A percentile compares a stretch with the other conserved stretches of the same genome.
phyloP scores from a whole-genome alignment of 2,329 filamentous ascomycete genomes.

The Paraphoma sp. region DNA sequence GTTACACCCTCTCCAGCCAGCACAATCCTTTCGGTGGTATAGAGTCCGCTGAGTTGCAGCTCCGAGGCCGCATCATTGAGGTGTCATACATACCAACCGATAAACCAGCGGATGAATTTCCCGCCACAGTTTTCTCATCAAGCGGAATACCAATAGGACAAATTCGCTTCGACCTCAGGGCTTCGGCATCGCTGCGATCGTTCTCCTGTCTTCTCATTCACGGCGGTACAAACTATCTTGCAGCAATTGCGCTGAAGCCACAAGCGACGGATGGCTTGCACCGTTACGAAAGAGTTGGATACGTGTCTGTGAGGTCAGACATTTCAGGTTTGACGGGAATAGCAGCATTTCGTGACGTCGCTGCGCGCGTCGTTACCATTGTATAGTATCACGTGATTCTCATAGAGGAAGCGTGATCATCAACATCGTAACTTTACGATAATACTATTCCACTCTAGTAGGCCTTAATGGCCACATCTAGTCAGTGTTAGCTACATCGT shows the following conservation, averaged over 20 bases:
- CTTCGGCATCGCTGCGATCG: neutral
- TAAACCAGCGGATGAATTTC: neutral
- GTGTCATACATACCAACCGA: neutral
- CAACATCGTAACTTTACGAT: neutral
- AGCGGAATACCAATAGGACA: neutral
- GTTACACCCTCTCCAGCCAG: neutral
- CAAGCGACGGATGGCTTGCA: neutral
- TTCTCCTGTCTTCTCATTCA: neutral
- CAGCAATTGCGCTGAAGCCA: neutral
- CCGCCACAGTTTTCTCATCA: neutral
- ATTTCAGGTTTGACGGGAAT: neutral
- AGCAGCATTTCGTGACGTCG: neutral
- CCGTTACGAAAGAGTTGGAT: neutral
- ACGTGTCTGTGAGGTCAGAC: neutral
- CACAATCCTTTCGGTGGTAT: neutral
- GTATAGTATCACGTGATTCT: neutral
- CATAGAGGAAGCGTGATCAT: neutral
- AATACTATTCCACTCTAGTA: no score
- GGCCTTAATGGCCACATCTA: no score
- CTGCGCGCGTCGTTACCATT: neutral
- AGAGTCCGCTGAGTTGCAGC: neutral
- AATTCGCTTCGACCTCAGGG: neutral
- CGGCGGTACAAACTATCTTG: neutral
- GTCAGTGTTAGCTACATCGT: no score
- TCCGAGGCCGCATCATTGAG: neutral